Conservation (phyloP, 1,284 basidiomycete genomes). For the Blastosporella zonata region DNA sequence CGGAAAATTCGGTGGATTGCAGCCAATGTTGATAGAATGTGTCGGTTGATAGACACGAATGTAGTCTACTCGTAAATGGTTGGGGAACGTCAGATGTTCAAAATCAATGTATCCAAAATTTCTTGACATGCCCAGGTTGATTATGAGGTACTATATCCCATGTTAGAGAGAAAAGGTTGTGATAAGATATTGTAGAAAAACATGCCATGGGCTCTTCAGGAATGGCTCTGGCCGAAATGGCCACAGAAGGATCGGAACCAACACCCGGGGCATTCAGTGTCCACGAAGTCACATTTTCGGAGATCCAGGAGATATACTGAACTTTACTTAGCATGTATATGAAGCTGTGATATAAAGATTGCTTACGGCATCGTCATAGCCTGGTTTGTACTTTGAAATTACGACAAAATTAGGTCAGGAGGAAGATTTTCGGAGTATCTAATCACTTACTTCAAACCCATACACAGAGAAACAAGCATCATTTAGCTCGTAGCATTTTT, state of each 20-base stretch:
- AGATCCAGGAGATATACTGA: constrained; percentile 71
- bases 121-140: constrained; percentile 41
- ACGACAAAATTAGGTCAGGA: not conserved
- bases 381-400: constrained; percentile 54
- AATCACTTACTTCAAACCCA: constrained; percentile 42
- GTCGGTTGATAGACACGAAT: constrained; percentile 66
- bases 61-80: constrained; percentile 65
- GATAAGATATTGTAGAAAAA: constrained; percentile 6
- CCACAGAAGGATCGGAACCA: constrained; percentile 49
- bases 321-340: not conserved
- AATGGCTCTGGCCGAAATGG: constrained; percentile 62
- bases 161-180: not conserved
- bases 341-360: not conserved
- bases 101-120: constrained; percentile 51
- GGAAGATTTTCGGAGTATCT: not conserved
- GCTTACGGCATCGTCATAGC: constrained; percentile 48
- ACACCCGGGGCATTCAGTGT: constrained; percentile 64
- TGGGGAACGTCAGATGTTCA: constrained; percentile 55
- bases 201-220: constrained; percentile 71
- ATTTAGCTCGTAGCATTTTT: constrained; percentile 40
- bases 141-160: constrained; percentile 35
- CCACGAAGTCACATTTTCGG: constrained; percentile 58
- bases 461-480: constrained; percentile 45
- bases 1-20: constrained; percentile 66
- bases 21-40: constrained; percentile 61